Evolutionary conservation across 2,329 filamentous ascomycete genomes (phyloP).

Genomic region (Fusarium pseudocircinatum): DNA sequence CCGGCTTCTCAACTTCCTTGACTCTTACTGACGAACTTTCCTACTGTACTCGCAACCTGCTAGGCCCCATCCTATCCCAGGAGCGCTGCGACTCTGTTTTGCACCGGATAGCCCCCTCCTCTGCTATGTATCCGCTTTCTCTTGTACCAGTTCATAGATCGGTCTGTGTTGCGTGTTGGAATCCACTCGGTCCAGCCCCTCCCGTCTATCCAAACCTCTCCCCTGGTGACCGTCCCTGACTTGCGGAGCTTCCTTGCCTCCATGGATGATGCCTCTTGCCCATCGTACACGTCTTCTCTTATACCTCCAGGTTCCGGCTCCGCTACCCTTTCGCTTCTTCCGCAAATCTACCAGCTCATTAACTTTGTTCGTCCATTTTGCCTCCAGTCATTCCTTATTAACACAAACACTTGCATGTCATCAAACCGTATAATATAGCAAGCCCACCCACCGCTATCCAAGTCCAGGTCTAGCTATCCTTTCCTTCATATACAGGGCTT

Average conservation of each 20-base stretch:
- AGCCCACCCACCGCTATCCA: slow-evolving; percentile 28
- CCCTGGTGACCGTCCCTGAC: slow-evolving; percentile 40
- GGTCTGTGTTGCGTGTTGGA: slow-evolving; percentile 42
- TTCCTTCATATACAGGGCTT: slow-evolving; percentile 23
- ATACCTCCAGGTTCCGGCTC: slow-evolving; percentile 46
- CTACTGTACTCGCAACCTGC: slow-evolving; percentile 33
- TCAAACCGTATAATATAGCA: slow-evolving; percentile 38
- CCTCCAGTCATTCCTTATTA: slow-evolving; percentile 46
- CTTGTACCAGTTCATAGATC: slow-evolving; percentile 41
- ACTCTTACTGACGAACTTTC: slow-evolving; percentile 39
- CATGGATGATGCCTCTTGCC: slow-evolving; percentile 45
- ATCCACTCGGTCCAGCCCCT: slow-evolving; percentile 41
- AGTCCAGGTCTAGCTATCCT: slow-evolving; percentile 23
- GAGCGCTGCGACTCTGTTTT: slow-evolving; percentile 41
- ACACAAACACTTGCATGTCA: slow-evolving; percentile 32
- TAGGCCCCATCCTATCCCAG: slow-evolving; percentile 33
- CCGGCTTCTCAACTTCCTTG: slow-evolving; percentile 39
- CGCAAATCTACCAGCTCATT: slow-evolving; percentile 39
- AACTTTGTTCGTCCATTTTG: slow-evolving; percentile 35
- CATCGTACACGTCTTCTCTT: slow-evolving; percentile 44
- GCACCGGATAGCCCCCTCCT: slow-evolving; percentile 30
- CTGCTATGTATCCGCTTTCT: slow-evolving; percentile 26
- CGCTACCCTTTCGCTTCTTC: slow-evolving; percentile 41
- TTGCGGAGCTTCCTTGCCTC: slow-evolving; percentile 37
- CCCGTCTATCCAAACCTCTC: slow-evolving; percentile 41